phyloP scores from a whole-genome alignment of 805 yeast genomes.

The Yamadazyma akitaensis region DNA sequence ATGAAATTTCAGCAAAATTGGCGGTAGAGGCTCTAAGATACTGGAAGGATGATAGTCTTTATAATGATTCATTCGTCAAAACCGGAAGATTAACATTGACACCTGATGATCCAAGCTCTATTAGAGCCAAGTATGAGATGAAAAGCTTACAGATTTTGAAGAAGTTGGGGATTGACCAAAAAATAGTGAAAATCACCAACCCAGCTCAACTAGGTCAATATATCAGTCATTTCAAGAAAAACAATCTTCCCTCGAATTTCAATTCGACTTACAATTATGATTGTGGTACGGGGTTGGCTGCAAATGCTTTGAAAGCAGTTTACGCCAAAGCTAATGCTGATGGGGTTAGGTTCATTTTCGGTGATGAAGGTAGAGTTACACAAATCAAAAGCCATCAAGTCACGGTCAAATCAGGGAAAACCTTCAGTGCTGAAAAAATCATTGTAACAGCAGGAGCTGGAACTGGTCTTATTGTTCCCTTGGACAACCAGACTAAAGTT shows the following conservation, averaged over 20 bases:
- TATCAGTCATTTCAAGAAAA: constrained; percentile 8
- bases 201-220: constrained; percentile 4
- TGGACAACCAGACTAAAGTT: constrained; percentile 27
- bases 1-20: constrained; percentile 23
- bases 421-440: constrained; percentile 27
- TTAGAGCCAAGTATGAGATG: constrained; percentile 12
- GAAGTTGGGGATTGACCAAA: constrained; percentile 12
- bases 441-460: constrained; percentile 38
- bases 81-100: constrained; percentile 15
- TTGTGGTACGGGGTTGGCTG: constrained; percentile 16
- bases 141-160: constrained; percentile 10
- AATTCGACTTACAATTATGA: constrained; percentile 12
- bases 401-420: constrained; percentile 19
- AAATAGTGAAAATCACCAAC: constrained; percentile 6
- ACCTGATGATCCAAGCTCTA: constrained; percentile 9
- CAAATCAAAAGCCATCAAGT: constrained; percentile 5
- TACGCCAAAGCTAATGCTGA: constrained; percentile 4
- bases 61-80: constrained; percentile 18
- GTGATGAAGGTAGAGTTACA: constrained; percentile 13
- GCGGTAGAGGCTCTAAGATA: constrained; percentile 32
- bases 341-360: constrained; percentile 14
- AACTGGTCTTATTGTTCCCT: constrained; percentile 31
- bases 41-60: constrained; percentile 37
- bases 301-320: constrained; percentile 13
- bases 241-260: constrained; percentile 9